phyloP scores from a whole-genome alignment of 2,329 filamentous ascomycete genomes.

The Magnaporthiopsis poae region DNA sequence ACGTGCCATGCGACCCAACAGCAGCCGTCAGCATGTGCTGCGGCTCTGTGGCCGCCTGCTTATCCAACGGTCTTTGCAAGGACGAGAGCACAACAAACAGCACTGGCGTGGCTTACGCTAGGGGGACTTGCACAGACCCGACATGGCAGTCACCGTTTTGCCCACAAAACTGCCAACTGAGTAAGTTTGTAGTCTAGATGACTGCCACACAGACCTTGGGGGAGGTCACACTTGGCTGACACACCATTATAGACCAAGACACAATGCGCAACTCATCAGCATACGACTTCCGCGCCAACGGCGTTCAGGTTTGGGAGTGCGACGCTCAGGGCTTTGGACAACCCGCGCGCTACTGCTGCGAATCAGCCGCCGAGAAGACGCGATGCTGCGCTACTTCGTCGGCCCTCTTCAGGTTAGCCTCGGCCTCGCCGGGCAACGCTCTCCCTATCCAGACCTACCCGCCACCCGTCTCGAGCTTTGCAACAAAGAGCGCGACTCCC shows the following conservation, averaged over 20 bases:
- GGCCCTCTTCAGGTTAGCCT: constrained; percentile 11
- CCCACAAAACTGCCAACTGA: constrained; percentile 32
- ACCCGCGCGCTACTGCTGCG: constrained; percentile 13
- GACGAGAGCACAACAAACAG: constrained; percentile 8
- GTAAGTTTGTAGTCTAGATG: constrained; percentile 1
- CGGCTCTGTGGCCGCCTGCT: constrained; percentile 7
- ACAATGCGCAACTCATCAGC: constrained; percentile 8
- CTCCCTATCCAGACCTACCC: constrained; percentile 11
- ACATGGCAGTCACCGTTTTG: constrained; percentile 23
- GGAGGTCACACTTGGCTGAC: constrained; percentile 2
- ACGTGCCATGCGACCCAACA: constrained; percentile 12
- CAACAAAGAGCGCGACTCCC: not conserved
- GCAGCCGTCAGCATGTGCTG: constrained; percentile 15
- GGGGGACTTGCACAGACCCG: constrained; percentile 12
- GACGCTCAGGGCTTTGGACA: constrained; percentile 10
- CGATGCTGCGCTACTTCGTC: constrained; percentile 11
- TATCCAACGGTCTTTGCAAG: constrained; percentile 12
- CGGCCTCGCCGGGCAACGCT: constrained; percentile 12
- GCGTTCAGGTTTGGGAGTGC: constrained; percentile 14
- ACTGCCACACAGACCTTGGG: not conserved
- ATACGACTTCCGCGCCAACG: constrained; percentile 11
- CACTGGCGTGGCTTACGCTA: constrained; percentile 10
- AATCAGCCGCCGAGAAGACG: constrained; percentile 12
- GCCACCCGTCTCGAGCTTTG: not conserved
- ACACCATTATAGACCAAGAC: constrained; percentile 9